Evolutionary conservation across 1,284 basidiomycete species (phyloP), one percentile per base, ranked within the genome.

Genomic region (Rhizopogon parksii): DNA sequence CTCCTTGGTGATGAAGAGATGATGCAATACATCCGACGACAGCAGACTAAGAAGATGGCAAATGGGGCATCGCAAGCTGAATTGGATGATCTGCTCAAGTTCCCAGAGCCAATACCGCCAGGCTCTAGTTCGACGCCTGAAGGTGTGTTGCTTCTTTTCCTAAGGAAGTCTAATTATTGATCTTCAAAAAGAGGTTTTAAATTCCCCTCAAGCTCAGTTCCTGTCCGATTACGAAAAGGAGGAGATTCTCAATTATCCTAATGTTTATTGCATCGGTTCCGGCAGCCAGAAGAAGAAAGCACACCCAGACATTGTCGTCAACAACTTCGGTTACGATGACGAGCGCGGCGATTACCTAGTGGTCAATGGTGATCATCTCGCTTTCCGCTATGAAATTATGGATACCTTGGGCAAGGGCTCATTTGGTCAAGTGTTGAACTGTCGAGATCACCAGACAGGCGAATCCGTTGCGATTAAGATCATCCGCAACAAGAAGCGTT

Each of bases 401-500:
- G 91, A 89, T 59, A 86, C 91, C 2, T 81, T 99, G 25, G 96
- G 96, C 37, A 97, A 99, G 69, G 96, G 96, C 24, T 98, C 95
- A 6, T 99, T 99, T 59, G 96, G 96, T 12, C 96, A 99, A 66
- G 96, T 99, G 12, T 71, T 99, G 19, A 88, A 93, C 64, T 99
- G 95, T 69, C 85, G 93, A 36, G 96, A 99, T 70, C 93, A 99
- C 69, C 88, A 86, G 66, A 94, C 94, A n/a, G 96, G 96, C 11
- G 82, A 91, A 59, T 95, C 91, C 30, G 92, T 98, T 14, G 96
- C 96, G 5, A 87, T 99, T 76, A 99, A 99, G 78, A 96, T 99
- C 59, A 99, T 99, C 60, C 84, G 96, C 36, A 99, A 99, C 76
- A 99, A 98, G 79, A 98, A 98, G 71, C 80, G 96, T 40, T 99